Percentiles rank a stretch among this genome's conserved stretches.
phyloP scores from a whole-genome alignment of 768 basidiomycete species.

The Rhodotorula graminis region DNA sequence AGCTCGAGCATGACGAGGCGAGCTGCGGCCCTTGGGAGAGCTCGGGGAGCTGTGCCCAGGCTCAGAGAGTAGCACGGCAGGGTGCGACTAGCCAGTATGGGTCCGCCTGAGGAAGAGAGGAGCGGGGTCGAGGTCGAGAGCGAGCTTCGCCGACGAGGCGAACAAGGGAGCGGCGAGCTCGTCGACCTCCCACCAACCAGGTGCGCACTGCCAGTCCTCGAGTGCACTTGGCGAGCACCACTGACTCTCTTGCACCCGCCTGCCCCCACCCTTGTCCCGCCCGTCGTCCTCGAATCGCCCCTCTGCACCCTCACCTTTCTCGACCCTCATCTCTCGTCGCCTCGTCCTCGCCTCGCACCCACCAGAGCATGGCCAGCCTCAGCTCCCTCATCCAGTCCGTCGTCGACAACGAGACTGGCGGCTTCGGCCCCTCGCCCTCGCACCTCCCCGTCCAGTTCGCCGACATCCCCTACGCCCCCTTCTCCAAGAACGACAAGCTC shows the following conservation, averaged over 20 bases:
- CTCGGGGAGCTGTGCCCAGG: too few species aligned
- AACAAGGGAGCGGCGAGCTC: too few species aligned
- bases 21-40: too few species aligned
- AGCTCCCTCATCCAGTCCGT: slow-evolving; percentile 27
- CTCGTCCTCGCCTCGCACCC: background rate
- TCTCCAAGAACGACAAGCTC: slow-evolving; percentile 97
- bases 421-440: slow-evolving; percentile 64
- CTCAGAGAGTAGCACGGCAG: too few species aligned
- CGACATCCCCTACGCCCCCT: slow-evolving; percentile 97
- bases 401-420: slow-evolving; percentile 33
- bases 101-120: too few species aligned
- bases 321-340: background rate
- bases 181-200: too few species aligned
- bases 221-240: too few species aligned
- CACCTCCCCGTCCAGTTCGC: slow-evolving; percentile 87
- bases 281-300: background rate
- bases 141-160: too few species aligned
- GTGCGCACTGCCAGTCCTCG: too few species aligned
- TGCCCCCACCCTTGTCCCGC: background rate
- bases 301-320: background rate
- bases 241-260: background rate
- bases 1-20: too few species aligned
- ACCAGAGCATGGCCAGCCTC: slow-evolving; percentile 18
- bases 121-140: too few species aligned
- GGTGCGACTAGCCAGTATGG: too few species aligned